These are phyloP conservation scores for Kwoniella botswanensis DNA, from an alignment of 768 basidiomycete genomes.

Conservation along the genomic window DNA sequence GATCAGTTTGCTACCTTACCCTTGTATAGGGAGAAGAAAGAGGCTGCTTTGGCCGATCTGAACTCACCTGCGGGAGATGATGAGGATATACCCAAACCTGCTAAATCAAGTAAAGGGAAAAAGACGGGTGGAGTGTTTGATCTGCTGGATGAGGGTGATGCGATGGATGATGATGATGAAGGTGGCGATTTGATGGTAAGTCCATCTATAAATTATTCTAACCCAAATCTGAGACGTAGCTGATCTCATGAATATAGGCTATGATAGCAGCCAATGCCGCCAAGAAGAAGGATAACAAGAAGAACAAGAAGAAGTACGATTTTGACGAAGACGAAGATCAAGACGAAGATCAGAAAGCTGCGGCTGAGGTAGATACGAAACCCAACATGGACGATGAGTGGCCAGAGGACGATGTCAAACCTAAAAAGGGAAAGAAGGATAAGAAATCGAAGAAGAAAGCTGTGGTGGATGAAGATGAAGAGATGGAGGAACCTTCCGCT, in stretches of 20 bases:
- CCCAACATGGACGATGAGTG: slow-evolving; percentile 67
- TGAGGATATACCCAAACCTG: slow-evolving; percentile 34
- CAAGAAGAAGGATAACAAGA: slow-evolving; percentile 51
- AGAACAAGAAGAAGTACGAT: slow-evolving; percentile 41
- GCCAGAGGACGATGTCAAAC: slow-evolving; percentile 69
- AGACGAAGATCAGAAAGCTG: background rate
- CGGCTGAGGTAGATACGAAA: slow-evolving; percentile 19
- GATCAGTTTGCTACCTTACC: background rate
- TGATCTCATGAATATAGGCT: slow-evolving; percentile 13
- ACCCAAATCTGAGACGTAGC: slow-evolving; percentile 9
- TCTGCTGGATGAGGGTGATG: slow-evolving; percentile 35
- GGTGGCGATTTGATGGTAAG: slow-evolving; percentile 57
- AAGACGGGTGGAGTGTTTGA: slow-evolving; percentile 41
- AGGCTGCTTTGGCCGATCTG: slow-evolving; percentile 39
- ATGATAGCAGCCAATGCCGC: slow-evolving; percentile 34
- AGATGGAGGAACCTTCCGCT: slow-evolving; percentile 16
- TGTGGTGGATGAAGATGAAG: slow-evolving; percentile 35
- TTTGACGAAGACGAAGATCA: slow-evolving; percentile 43
- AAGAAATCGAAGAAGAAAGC: slow-evolving; percentile 41
- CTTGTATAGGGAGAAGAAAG: slow-evolving; percentile 51
- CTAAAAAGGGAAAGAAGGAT: slow-evolving; percentile 54
- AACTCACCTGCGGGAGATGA: slow-evolving; percentile 26
- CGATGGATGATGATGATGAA: slow-evolving; percentile 43
- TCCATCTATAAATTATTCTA: background rate
- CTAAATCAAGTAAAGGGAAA: slow-evolving; percentile 24